Evolutionary conservation across 116 monocot genomes (phyloP).

Genomic region (Papilionanthe hybrid): DNA sequence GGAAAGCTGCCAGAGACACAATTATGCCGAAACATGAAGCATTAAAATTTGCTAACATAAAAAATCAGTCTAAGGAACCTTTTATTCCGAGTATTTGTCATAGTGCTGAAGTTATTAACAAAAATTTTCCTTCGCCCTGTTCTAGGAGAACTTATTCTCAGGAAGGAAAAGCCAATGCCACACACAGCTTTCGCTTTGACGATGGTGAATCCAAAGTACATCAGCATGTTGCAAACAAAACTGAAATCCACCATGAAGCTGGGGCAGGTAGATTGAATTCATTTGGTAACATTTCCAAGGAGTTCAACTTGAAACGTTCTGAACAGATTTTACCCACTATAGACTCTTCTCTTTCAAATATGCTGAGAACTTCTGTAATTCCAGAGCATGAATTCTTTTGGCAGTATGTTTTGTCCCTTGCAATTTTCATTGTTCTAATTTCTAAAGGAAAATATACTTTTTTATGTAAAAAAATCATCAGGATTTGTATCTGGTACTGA

Average conservation of each 20-base stretch:
- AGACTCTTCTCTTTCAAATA: constrained; percentile 10
- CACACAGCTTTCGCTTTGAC: constrained; percentile 14
- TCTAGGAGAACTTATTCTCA: background rate
- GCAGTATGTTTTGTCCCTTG: constrained; percentile 36
- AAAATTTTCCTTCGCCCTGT: constrained; percentile 11
- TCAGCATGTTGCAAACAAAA: constrained; percentile 1
- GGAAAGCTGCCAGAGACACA: constrained; percentile 44
- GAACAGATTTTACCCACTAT: constrained; percentile 1
- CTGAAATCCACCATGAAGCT: constrained; percentile 9
- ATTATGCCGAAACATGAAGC: constrained; percentile 18
- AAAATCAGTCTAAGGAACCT: constrained; percentile 23
- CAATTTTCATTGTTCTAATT: background rate
- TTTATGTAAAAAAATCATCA: background rate
- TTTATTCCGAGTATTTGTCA: constrained; percentile 5
- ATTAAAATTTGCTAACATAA: constrained; percentile 18
- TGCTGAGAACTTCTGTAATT: constrained; percentile 18
- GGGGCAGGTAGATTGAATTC: background rate
- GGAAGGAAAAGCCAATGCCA: constrained; percentile 18
- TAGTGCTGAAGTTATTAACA: constrained; percentile 14
- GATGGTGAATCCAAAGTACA: constrained; percentile 11
- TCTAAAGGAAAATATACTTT: background rate
- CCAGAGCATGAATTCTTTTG: constrained; percentile 45
- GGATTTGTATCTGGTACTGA: background rate
- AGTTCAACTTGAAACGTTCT: background rate
- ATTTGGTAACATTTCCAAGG: constrained; percentile 10